Evolutionary conservation across 2,329 filamentous ascomycete species (phyloP), one percentile per base, ranked within the genome.

Genomic region (Penicillium sp.): DNA sequence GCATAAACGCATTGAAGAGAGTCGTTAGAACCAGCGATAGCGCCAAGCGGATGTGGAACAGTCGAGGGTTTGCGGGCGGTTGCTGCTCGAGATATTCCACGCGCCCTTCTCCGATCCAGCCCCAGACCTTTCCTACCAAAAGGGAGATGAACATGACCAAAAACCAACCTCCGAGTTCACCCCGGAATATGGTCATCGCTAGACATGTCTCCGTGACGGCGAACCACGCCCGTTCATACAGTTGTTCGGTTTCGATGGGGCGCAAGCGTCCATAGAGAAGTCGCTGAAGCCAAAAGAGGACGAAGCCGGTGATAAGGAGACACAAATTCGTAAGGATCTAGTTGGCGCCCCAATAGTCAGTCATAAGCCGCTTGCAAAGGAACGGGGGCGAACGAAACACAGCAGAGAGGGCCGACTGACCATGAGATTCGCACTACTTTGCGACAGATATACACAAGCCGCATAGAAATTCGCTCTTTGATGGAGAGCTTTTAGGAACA

Each of bases 391-490:
- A 34, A 34, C 20, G n/a, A 38, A n/a, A 24, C 3, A n/a, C 18
- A 29, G 3, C 11, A 31, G 37, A 13, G 14, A 22, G 37, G 27
- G 24, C 38, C 6, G 18, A 70, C 80, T 58, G 69, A 93, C 87
- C 81, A 97, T 87, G 43, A 97, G 76, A 66, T 91, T 97, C 60
- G 94, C 85, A 74, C 93, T 97, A 70, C 89, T 96, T 71, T 97
- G 91, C 32, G 90, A 88, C 41, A 98, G 82, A 71, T 97, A 95
- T 40, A 98, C 93, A 73, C 89, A 93, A 57, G 93, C 90, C 44
- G 91, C 94, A 74, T 98, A 98, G 77, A 97, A 98, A 72, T 98
- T 98, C 54, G 93, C 85, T 55, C 93, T 83, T 73, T 97, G 88
- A 65, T 93, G 86, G 71, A 97, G 91, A 52, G 93, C 91, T 65